Percentiles rank a stretch among this genome's conserved stretches.
Conservation (phyloP, 257 asterid genomes). For the Lavandula angustifolia region DNA sequence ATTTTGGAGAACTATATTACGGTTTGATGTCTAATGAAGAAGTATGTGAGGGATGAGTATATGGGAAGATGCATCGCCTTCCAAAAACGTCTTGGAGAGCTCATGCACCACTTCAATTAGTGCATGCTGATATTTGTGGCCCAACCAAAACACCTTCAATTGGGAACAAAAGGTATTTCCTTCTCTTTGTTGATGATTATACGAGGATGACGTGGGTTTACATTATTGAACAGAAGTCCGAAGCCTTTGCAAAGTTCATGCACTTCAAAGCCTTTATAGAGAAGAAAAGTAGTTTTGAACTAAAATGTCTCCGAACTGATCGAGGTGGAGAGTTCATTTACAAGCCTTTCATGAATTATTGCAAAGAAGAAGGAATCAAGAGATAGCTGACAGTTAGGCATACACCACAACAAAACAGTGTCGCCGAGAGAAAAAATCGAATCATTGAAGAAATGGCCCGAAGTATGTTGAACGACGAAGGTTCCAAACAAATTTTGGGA, state of each 20-base stretch:
- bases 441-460: conserved; percentile 18
- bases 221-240: conserved; percentile 7
- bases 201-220: conserved; percentile 22
- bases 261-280: conserved; percentile 18
- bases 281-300: not conserved
- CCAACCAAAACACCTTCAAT: conserved; percentile 10
- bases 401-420: conserved; percentile 28
- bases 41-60: conserved; percentile 21
- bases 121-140: conserved; percentile 29
- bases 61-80: conserved; percentile 26
- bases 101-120: conserved; percentile 7
- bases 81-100: conserved; percentile 19
- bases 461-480: conserved; percentile 15
- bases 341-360: conserved; percentile 13
- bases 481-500: conserved; percentile 23
- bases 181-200: conserved; percentile 13
- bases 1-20: too few relatives aligned
- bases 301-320: conserved; percentile 17
- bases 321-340: conserved; percentile 24
- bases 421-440: not conserved
- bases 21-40: too few relatives aligned
- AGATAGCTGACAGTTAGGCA: conserved; percentile 7
- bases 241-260: conserved; percentile 3
- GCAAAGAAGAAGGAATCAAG: conserved; percentile 15
- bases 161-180: conserved; percentile 1